These are phyloP conservation scores for Platanthera zijinensis DNA, from an alignment of 106 monocot species.

Conservation along the genomic window DNA sequence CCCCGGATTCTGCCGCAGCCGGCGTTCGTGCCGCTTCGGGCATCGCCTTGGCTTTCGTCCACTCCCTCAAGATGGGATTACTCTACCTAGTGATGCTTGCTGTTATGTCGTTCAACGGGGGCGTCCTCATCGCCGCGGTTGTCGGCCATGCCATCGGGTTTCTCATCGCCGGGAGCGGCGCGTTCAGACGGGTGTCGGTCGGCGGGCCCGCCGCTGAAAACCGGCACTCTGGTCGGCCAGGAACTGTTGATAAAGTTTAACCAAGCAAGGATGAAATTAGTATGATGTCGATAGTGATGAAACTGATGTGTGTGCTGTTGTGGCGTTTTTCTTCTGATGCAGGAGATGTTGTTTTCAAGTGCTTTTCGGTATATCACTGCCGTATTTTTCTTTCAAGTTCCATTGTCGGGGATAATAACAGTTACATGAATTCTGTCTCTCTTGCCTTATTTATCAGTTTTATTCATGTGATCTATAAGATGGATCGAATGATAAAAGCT, in stretches of 20 bases:
- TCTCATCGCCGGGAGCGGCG: neutral
- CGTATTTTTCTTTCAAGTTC: neutral
- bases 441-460: no score
- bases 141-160: conserved; percentile 12
- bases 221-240: no score
- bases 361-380: neutral
- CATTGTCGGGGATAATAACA: no score
- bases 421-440: no score
- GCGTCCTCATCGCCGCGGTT: conserved; percentile 6
- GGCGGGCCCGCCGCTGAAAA: no score
- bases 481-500: neutral
- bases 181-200: neutral
- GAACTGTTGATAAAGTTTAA: no score
- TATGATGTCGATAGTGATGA: no score
- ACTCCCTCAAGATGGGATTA: neutral
- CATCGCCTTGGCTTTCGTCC: neutral
- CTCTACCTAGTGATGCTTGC: conserved; percentile 1
- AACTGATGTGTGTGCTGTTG: no score
- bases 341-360: no score
- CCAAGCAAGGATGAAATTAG: no score
- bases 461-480: neutral
- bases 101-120: conserved; percentile 13
- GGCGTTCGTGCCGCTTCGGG: neutral
- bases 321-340: no score
- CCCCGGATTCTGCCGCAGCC: no score